A percentile compares a stretch with the other conserved stretches of the same genome.
Conservation (phyloP, 345 rosid genomes). For the Melaleuca alternifolia region DNA sequence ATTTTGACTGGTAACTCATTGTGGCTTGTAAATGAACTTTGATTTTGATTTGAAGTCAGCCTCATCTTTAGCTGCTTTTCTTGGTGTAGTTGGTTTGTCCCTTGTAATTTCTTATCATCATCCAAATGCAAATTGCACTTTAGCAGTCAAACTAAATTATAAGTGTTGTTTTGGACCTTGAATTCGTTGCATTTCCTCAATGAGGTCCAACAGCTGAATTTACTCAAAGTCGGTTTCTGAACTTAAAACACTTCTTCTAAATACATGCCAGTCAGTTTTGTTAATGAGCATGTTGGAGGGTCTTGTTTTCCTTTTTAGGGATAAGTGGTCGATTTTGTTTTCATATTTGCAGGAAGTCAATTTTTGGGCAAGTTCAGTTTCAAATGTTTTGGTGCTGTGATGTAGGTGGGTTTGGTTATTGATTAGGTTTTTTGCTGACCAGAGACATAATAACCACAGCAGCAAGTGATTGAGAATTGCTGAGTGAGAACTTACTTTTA, state of each 20-base stretch:
- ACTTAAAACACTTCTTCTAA: not conserved
- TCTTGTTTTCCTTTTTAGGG: not conserved
- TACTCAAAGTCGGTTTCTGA: not conserved
- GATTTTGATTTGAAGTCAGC: not conserved
- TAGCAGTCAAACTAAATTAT: not conserved
- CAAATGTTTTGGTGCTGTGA: not conserved
- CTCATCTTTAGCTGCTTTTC: not conserved
- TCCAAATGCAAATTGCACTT: not conserved
- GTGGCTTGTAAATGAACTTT: not conserved
- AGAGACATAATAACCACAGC: not conserved
- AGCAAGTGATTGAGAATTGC: not conserved
- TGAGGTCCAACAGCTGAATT: not conserved
- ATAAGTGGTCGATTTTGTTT: not conserved
- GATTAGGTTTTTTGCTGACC: not conserved
- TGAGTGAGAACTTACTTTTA: not conserved
- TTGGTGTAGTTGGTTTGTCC: not conserved
- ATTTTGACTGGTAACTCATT: not conserved
- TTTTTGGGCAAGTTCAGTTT: not conserved
- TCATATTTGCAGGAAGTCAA: not conserved
- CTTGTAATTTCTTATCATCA: not conserved
- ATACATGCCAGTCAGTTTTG: not conserved
- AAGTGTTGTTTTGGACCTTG: not conserved
- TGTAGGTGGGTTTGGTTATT: not conserved
- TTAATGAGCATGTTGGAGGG: not conserved
- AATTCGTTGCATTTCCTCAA: not conserved